Conservation (phyloP, 441 rosid species). For the Gossypium lobatum region DNA sequence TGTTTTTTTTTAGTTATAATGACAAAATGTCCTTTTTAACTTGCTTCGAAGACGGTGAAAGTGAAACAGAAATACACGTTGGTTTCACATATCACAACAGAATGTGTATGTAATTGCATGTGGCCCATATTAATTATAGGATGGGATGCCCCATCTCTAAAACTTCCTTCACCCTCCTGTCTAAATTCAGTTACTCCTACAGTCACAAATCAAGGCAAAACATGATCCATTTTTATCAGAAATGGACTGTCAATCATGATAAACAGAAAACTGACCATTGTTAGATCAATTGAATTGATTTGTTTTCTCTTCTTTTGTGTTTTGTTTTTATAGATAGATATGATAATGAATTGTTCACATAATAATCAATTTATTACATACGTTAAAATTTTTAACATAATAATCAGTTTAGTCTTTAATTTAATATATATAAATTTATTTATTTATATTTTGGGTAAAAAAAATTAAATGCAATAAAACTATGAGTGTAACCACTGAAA, state of each 20-base stretch:
- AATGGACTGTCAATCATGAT: too few relatives aligned
- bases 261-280: too few relatives aligned
- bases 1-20: not conserved
- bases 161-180: slow-evolving; percentile 57
- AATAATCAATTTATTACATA: too few relatives aligned
- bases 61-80: slow-evolving; percentile 40
- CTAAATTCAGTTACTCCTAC: slow-evolving; percentile 25
- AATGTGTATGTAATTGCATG: slow-evolving; percentile 70
- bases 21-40: not conserved
- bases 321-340: too few relatives aligned
- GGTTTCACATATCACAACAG: too few relatives aligned
- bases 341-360: not conserved
- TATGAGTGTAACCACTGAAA: not conserved
- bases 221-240: too few relatives aligned
- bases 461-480: too few relatives aligned
- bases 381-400: too few relatives aligned
- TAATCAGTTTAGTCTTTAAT: too few relatives aligned
- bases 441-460: too few relatives aligned
- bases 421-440: too few relatives aligned
- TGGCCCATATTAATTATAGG: slow-evolving; percentile 64
- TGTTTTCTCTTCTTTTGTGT: too few relatives aligned
- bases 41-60: slow-evolving; percentile 51
- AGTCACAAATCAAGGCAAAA: not conserved
- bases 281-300: not conserved
- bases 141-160: slow-evolving; percentile 74